These are phyloP conservation scores for Capsicum baccatum DNA, from an alignment of 257 asterid genomes.

Conservation along the genomic window DNA sequence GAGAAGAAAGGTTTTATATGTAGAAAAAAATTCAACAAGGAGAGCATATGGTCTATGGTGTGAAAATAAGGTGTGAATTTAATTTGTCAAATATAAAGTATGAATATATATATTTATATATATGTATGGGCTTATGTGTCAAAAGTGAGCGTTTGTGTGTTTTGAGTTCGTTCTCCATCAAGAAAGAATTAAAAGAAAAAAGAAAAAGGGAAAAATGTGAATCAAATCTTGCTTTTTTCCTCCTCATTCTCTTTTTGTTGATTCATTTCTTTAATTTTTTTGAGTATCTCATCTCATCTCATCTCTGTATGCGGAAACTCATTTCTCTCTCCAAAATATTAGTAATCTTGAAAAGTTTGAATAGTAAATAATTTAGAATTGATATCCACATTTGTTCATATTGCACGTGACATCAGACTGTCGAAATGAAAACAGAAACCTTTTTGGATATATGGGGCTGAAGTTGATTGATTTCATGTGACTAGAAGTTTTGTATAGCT, in stretches of 20 bases:
- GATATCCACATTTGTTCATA: slow-evolving; percentile 79
- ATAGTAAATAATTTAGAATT: slow-evolving; percentile 24
- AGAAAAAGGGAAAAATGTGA: slow-evolving; percentile 2
- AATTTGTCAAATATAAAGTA: slow-evolving; percentile 38
- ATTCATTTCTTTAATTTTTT: not conserved
- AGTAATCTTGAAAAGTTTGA: not conserved
- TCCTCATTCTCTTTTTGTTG: slow-evolving; percentile 1
- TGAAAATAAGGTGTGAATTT: slow-evolving; percentile 67
- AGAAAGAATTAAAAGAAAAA: slow-evolving; percentile 28
- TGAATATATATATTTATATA: slow-evolving; percentile 26
- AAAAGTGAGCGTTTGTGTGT: slow-evolving; percentile 24
- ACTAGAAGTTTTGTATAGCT: slow-evolving; percentile 6
- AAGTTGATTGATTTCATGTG: slow-evolving; percentile 24
- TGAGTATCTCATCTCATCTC: slow-evolving; percentile 41
- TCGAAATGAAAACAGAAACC: slow-evolving; percentile 35
- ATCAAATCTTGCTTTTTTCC: slow-evolving; percentile 25
- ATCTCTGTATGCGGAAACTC: slow-evolving; percentile 88
- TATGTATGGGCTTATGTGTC: slow-evolving; percentile 45
- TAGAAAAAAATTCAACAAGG: slow-evolving; percentile 22
- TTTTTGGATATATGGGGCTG: slow-evolving; percentile 36
- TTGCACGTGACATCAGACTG: slow-evolving; percentile 57
- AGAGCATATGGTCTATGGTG: slow-evolving; percentile 45
- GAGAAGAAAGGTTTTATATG: slow-evolving; percentile 42
- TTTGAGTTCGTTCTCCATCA: slow-evolving; percentile 20
- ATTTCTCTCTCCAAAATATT: slow-evolving; percentile 28